phyloP scores from a whole-genome alignment of 2,329 filamentous ascomycete genomes.

The Pseudogymnoascus sp. region DNA sequence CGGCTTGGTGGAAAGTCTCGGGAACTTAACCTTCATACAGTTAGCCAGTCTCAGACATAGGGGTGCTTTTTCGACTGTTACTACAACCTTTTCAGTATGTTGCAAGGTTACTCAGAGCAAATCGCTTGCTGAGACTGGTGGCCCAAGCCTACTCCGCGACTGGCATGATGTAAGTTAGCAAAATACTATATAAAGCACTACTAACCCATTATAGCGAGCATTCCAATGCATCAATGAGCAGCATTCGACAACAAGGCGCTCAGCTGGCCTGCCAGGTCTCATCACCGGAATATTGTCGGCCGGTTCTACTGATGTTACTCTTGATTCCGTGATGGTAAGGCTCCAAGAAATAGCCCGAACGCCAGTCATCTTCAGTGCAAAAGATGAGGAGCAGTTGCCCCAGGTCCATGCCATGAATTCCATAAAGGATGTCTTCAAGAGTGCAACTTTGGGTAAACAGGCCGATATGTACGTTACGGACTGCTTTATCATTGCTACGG shows the following conservation, averaged over 20 bases:
- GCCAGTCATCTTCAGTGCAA: constrained; percentile 45
- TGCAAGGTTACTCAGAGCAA: constrained; percentile 57
- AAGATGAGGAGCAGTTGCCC: constrained; percentile 60
- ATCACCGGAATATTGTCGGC: constrained; percentile 73
- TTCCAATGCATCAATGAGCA: constrained; percentile 65
- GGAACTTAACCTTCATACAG: constrained; percentile 71
- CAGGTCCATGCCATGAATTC: constrained; percentile 96
- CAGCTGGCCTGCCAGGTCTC: constrained; percentile 82
- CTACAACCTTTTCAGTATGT: constrained; percentile 75
- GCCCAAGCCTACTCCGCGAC: constrained; percentile 36
- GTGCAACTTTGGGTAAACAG: constrained; percentile 62
- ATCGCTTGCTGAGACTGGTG: constrained; percentile 28
- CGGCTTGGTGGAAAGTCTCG: constrained; percentile 56
- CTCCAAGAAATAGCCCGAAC: constrained; percentile 51
- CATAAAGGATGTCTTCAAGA: constrained; percentile 84
- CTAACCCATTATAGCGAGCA: constrained; percentile 41
- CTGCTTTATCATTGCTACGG: constrained; percentile 70
- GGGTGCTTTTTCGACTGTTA: constrained; percentile 88
- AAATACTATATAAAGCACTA: not conserved
- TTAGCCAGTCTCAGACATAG: constrained; percentile 77
- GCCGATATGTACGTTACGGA: constrained; percentile 68
- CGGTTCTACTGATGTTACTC: constrained; percentile 49
- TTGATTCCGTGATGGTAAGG: constrained; percentile 55
- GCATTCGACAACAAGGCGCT: constrained; percentile 76
- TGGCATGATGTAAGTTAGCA: constrained; percentile 61